These are phyloP conservation scores for Rhododendron vialii DNA, from an alignment of 148 eudicot genomes.

Conservation along the genomic window DNA sequence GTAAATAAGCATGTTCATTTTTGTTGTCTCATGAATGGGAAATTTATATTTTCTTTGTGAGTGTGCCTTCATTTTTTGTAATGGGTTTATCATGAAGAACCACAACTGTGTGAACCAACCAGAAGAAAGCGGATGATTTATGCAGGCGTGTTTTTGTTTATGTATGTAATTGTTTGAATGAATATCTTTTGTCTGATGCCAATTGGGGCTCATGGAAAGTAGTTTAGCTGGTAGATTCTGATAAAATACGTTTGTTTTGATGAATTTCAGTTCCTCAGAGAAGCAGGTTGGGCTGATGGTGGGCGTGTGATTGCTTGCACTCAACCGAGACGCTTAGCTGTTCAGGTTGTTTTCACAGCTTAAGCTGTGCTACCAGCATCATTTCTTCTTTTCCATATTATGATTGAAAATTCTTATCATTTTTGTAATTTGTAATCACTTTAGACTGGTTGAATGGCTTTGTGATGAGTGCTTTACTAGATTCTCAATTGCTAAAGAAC, in stretches of 20 bases:
- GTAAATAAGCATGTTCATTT: neutral
- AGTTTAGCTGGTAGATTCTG: neutral
- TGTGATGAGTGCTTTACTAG: neutral
- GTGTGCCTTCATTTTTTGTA: neutral
- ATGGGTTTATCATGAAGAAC: neutral
- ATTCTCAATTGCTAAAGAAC: neutral
- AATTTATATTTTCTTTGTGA: neutral
- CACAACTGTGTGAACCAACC: neutral
- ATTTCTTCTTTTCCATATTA: neutral
- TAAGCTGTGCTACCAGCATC: neutral
- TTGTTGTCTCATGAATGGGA: neutral
- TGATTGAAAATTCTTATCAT: neutral
- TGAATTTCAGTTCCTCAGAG: conserved; percentile 65
- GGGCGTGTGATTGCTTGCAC: conserved; percentile 90
- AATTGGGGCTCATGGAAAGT: neutral
- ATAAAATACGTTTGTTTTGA: neutral
- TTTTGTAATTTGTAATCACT: neutral
- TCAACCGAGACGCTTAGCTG: conserved; percentile 96
- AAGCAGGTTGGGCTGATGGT: conserved; percentile 94
- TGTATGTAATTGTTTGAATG: neutral
- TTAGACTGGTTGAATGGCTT: neutral
- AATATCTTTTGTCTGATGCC: neutral
- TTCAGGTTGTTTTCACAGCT: conserved; percentile 46
- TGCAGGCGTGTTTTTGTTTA: neutral
- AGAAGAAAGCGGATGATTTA: neutral